These are phyloP conservation scores for Plasmodium blacklocki DNA, from an alignment of 169 alveolate genomes.

Conservation along the genomic window DNA sequence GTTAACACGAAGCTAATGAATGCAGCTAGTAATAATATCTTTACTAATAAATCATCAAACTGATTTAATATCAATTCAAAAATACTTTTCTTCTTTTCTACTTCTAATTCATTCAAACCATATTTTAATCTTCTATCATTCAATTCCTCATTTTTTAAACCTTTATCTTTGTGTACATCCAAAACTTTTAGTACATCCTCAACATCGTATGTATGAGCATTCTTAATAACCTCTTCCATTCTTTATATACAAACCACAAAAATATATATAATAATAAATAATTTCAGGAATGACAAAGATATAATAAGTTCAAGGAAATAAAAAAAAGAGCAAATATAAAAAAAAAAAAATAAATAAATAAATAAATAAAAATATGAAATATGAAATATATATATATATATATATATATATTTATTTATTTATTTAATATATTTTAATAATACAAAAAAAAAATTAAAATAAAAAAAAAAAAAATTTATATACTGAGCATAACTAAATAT, in stretches of 20 bases:
- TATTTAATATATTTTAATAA: too few relatives aligned
- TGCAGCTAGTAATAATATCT: slow-evolving; percentile 97
- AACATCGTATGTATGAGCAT: slow-evolving; percentile 78
- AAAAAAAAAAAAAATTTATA: too few relatives aligned
- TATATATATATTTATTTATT: too few relatives aligned
- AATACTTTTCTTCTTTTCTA: slow-evolving; percentile 92
- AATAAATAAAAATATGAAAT: too few relatives aligned
- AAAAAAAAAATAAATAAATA: too few relatives aligned
- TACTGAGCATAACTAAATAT: too few relatives aligned
- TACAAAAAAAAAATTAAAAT: too few relatives aligned
- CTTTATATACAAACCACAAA: background rate
- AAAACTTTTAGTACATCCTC: slow-evolving; percentile 79
- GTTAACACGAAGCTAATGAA: slow-evolving; percentile 95
- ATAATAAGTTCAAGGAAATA: too few relatives aligned
- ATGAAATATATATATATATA: too few relatives aligned
- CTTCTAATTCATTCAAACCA: slow-evolving; percentile 92
- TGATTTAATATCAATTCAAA: slow-evolving; percentile 93
- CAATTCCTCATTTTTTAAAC: slow-evolving; percentile 92
- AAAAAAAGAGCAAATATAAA: too few relatives aligned
- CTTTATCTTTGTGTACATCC: slow-evolving; percentile 80
- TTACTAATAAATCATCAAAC: slow-evolving; percentile 96
- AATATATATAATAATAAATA: too few relatives aligned
- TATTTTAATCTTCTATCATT: slow-evolving; percentile 85
- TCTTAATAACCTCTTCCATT: slow-evolving; percentile 38
- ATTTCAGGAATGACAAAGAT: too few relatives aligned